A percentile compares a stretch with the other conserved stretches of the same genome.
These are phyloP conservation scores for Acidomyces sp. DNA, from an alignment of 495 filamentous ascomycete species.

Conservation along the genomic window DNA sequence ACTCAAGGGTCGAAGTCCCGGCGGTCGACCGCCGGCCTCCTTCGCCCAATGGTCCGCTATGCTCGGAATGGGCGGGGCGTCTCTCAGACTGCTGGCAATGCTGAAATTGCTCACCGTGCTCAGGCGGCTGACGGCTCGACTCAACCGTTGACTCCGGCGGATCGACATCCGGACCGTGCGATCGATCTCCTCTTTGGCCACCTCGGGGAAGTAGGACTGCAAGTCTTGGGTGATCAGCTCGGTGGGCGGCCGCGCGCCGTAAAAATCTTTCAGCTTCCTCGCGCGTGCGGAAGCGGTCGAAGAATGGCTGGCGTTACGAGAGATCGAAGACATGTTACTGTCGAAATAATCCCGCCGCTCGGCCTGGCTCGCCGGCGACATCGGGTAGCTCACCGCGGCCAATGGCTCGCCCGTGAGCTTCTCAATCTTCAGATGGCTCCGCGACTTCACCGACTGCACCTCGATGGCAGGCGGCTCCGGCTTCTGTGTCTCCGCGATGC, in stretches of 20 bases:
- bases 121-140: constrained; percentile 78
- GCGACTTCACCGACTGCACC: constrained; percentile 53
- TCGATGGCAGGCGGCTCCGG: constrained; percentile 38
- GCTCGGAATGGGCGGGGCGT: constrained; percentile 84
- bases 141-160: constrained; percentile 75
- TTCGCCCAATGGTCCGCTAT: constrained; percentile 90
- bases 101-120: constrained; percentile 90
- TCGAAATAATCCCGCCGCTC: constrained; percentile 52
- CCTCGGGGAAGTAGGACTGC: constrained; percentile 92
- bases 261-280: constrained; percentile 59
- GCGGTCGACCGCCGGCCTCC: constrained; percentile 36
- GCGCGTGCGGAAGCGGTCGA: constrained; percentile 34
- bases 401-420: constrained; percentile 75
- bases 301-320: constrained; percentile 37
- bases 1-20: constrained; percentile 46
- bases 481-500: constrained; percentile 67
- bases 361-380: constrained; percentile 51
- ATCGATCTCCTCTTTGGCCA: constrained; percentile 83
- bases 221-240: constrained; percentile 95
- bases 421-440: constrained; percentile 63
- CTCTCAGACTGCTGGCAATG: constrained; percentile 76
- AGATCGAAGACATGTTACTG: constrained; percentile 38
- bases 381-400: constrained; percentile 66
- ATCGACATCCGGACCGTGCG: constrained; percentile 84
- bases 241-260: constrained; percentile 83